Evolutionary conservation across 345 rosid genomes (phyloP), one percentile per base, ranked within the genome.

Genomic region (Lepidium africanum): DNA sequence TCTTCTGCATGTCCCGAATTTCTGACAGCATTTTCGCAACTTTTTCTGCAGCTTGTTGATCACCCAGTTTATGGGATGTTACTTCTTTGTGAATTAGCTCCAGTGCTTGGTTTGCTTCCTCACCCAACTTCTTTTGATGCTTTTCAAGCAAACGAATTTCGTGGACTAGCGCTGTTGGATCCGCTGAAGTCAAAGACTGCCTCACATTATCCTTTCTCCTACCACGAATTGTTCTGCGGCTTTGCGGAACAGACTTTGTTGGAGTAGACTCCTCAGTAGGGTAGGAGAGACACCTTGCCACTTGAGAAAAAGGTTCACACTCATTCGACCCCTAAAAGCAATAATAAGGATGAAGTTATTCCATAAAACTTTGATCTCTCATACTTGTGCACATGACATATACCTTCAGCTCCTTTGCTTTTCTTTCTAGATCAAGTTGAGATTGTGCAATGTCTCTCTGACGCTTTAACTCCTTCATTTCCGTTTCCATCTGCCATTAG

Each of bases 1-100:
- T 75, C 54, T 76, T 86, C 76, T 93, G 93, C 91, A 90, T 77
- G 51, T 85, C 87, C 75, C 85, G 86, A 49, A 93, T 90, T 74
- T 93, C 98, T 10, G 83, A 85, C 48, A 90, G 81, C 86, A 93
- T 78, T 74, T 85, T 90, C 3, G 93, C 93, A 62, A 93, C 78
- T 50, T 82, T 83, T 63, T 87, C 90, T 43, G 91, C 86, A 39
- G 93, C 78, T 81, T 84, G 97, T 84, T 85, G 83, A 79, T 82
- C 85, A 47, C 98, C 94, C 65, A 88, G 35, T 79, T 64, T 85
- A 51, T 86, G 87, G 59, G 96, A 88, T 75, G 96, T 75, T 27
- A 90, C 87, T 80, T 93, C 97, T 75, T 88, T 93, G 64, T 93
- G 97, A 75, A 93, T 92, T 21, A 93, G 87, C 59, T 93, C 97